phyloP scores from a whole-genome alignment of 2,329 filamentous ascomycete species.

The Neonectria coccinea region DNA sequence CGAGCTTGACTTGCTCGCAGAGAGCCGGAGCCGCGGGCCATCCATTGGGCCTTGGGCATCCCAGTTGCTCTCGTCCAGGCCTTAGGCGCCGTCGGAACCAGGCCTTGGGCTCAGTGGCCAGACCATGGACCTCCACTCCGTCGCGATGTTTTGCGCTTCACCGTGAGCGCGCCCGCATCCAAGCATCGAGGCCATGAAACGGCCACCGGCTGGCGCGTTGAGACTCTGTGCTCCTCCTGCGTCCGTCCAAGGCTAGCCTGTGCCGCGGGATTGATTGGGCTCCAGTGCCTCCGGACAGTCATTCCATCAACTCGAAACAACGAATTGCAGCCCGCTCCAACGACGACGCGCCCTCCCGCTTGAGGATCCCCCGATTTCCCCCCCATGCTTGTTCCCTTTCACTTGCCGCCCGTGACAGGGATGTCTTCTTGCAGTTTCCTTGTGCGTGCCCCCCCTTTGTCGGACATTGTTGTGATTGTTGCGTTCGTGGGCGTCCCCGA shows the following conservation, averaged over 20 bases:
- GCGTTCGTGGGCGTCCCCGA: slow-evolving; percentile 17
- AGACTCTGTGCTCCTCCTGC: slow-evolving; percentile 19
- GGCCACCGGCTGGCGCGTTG: slow-evolving; percentile 28
- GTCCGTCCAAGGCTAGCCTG: slow-evolving; percentile 19
- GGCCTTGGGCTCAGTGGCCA: not conserved
- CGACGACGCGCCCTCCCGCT: slow-evolving; percentile 12
- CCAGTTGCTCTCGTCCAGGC: not conserved
- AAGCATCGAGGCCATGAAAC: slow-evolving; percentile 44
- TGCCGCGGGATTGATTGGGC: slow-evolving; percentile 32
- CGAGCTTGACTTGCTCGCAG: slow-evolving; percentile 15
- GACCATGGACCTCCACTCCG: not conserved
- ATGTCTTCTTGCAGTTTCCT: slow-evolving; percentile 5
- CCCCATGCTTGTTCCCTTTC: slow-evolving; percentile 16
- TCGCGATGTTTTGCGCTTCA: slow-evolving; percentile 8
- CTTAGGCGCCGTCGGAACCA: slow-evolving; percentile 17
- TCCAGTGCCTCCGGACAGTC: slow-evolving; percentile 15
- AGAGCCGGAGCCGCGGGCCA: slow-evolving; percentile 13
- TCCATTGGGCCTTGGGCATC: slow-evolving; percentile 21
- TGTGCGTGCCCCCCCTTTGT: slow-evolving; percentile 28
- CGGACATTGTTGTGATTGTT: slow-evolving; percentile 29
- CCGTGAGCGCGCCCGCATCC: slow-evolving; percentile 35
- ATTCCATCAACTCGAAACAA: slow-evolving; percentile 29
- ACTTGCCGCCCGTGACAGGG: slow-evolving; percentile 14
- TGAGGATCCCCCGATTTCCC: slow-evolving; percentile 7
- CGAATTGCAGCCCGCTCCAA: slow-evolving; percentile 20